A percentile compares a stretch with the other conserved stretches of the same genome.
phyloP scores from a whole-genome alignment of 2,329 filamentous ascomycete genomes.

The Trichoderma cornu-damae region DNA sequence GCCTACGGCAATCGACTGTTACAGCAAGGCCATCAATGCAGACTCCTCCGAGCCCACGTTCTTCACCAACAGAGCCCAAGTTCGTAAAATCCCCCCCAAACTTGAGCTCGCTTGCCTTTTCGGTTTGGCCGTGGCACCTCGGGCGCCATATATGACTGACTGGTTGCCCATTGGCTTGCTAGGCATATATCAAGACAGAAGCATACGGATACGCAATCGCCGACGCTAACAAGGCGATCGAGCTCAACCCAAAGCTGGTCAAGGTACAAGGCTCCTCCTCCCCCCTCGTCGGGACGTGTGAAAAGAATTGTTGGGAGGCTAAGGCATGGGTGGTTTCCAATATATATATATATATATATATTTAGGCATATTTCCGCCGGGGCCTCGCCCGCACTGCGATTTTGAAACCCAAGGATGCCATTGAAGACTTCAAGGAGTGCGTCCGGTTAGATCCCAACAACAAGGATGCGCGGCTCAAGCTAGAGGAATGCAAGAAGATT shows the following conservation, averaged over 20 bases:
- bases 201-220: constrained; percentile 88
- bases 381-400: constrained; percentile 90
- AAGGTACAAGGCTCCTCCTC: constrained; percentile 64
- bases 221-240: constrained; percentile 86
- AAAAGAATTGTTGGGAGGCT: constrained; percentile 7
- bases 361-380: constrained; percentile 85
- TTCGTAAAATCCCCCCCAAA: constrained; percentile 44
- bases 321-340: background rate
- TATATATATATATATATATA: no score
- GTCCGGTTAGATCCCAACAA: constrained; percentile 81
- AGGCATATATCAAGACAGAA: constrained; percentile 95
- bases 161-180: constrained; percentile 5
- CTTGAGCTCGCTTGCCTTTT: constrained; percentile 18
- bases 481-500: constrained; percentile 90
- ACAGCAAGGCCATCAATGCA: constrained; percentile 79
- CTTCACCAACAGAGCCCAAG: constrained; percentile 92
- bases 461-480: constrained; percentile 84
- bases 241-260: constrained; percentile 79
- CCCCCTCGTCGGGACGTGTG: background rate
- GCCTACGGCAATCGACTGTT: constrained; percentile 73
- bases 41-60: constrained; percentile 82
- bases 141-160: constrained; percentile 46
- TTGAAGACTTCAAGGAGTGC: constrained; percentile 88
- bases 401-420: constrained; percentile 77
- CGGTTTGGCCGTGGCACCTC: constrained; percentile 20